Percentiles rank a stretch among this genome's conserved stretches.
phyloP scores from a whole-genome alignment of 352 stramenopile species.

The Phytophthora aleatoria region DNA sequence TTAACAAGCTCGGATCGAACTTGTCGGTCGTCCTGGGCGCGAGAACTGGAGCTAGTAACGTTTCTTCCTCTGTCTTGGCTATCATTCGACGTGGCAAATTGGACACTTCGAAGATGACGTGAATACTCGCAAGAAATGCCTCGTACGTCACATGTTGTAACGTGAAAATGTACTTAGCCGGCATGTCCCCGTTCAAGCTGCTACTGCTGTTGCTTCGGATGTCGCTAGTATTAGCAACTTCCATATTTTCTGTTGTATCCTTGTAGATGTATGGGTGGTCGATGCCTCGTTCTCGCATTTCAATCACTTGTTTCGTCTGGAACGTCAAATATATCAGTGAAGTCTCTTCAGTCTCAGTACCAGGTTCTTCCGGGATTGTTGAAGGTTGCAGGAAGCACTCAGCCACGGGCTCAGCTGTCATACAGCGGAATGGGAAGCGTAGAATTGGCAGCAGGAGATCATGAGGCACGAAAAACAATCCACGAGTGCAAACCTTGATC shows the following conservation, averaged over 20 bases:
- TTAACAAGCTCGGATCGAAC: constrained; percentile 84
- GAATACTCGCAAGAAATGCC: constrained; percentile 67
- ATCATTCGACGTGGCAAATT: constrained; percentile 51
- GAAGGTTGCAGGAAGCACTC: constrained; percentile 52
- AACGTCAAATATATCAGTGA: constrained; percentile 62
- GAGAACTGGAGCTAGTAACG: constrained; percentile 66
- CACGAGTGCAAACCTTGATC: constrained; percentile 87
- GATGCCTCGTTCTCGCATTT: constrained; percentile 79
- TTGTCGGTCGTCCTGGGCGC: constrained; percentile 50
- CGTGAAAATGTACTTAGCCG: constrained; percentile 74
- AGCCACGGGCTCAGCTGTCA: constrained; percentile 51
- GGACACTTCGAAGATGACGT: constrained; percentile 60
- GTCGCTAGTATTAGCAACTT: constrained; percentile 4
- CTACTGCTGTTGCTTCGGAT: constrained; percentile 12
- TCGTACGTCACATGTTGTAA: constrained; percentile 71
- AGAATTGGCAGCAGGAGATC: constrained; percentile 73
- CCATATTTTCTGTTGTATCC: constrained; percentile 27
- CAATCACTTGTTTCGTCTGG: constrained; percentile 51
- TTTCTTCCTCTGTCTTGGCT: constrained; percentile 72
- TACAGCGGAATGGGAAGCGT: constrained; percentile 81
- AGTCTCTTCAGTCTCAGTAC: constrained; percentile 1
- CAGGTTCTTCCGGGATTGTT: background rate
- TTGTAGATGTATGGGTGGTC: constrained; percentile 70
- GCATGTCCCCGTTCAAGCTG: constrained; percentile 19
- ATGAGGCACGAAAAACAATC: constrained; percentile 89